A percentile compares a stretch with the other conserved stretches of the same genome.
phyloP scores from a whole-genome alignment of 148 eudicot genomes.

The Vaccinium myrtillus region DNA sequence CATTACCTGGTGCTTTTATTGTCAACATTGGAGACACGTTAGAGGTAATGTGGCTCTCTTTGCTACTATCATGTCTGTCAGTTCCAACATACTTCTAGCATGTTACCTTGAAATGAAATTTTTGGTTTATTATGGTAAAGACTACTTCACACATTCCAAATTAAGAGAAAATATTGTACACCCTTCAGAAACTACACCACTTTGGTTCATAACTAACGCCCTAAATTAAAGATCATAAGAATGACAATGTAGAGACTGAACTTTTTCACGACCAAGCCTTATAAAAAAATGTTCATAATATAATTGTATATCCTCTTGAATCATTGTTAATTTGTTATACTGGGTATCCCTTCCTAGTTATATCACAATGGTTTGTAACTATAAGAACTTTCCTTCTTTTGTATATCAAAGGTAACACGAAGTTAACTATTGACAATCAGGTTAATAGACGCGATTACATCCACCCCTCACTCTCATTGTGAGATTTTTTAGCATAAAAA shows the following conservation, averaged over 20 bases:
- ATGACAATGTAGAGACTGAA: neutral
- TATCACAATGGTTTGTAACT: neutral
- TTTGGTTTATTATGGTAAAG: neutral
- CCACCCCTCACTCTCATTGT: too few species aligned
- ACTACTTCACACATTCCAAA: neutral
- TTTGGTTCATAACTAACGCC: neutral
- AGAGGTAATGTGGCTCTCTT: neutral
- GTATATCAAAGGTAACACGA: neutral
- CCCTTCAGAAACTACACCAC: neutral
- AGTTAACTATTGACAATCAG: neutral
- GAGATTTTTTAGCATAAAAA: too few species aligned
- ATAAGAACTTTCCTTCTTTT: neutral
- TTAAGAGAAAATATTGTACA: neutral
- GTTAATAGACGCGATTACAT: too few species aligned
- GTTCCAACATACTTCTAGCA: neutral
- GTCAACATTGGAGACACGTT: slow-evolving; percentile 8
- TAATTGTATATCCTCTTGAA: neutral
- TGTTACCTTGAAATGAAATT: neutral
- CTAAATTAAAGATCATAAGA: neutral
- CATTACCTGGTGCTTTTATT: neutral
- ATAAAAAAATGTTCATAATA: neutral
- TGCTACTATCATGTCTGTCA: neutral
- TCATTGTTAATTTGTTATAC: neutral
- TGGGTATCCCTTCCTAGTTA: neutral
- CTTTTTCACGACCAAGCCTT: neutral